A percentile compares a stretch with the other conserved stretches of the same genome.
These are phyloP conservation scores for Teunomyces atbi DNA, from an alignment of 805 yeast species.

Conservation along the genomic window DNA sequence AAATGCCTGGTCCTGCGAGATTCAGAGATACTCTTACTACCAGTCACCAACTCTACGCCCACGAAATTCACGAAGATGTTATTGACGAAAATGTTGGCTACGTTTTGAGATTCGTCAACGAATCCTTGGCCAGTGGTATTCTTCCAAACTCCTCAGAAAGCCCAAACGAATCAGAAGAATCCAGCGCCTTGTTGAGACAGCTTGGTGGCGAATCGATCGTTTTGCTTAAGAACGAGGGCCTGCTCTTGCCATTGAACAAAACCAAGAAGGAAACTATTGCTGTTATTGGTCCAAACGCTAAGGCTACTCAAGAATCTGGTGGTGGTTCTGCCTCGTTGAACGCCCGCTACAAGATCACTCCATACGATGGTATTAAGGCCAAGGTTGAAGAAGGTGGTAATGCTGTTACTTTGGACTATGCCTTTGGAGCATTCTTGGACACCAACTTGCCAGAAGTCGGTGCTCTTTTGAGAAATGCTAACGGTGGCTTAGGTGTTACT, in stretches of 20 bases:
- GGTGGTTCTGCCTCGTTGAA: slow-evolving; percentile 61
- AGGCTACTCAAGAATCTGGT: slow-evolving; percentile 49
- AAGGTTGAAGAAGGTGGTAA: slow-evolving; percentile 26
- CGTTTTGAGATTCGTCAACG: slow-evolving; percentile 48
- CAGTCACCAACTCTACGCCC: slow-evolving; percentile 40
- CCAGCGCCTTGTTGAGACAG: slow-evolving; percentile 10
- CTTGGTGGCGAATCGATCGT: slow-evolving; percentile 51
- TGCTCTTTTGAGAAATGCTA: slow-evolving; percentile 14
- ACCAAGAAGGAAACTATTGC: slow-evolving; percentile 34
- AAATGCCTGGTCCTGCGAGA: slow-evolving; percentile 64
- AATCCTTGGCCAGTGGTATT: slow-evolving; percentile 40
- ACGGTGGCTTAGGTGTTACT: slow-evolving; percentile 27
- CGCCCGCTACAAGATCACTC: slow-evolving; percentile 48
- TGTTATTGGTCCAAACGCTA: slow-evolving; percentile 62
- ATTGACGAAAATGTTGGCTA: slow-evolving; percentile 49
- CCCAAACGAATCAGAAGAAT: slow-evolving; percentile 41
- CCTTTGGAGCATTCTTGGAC: slow-evolving; percentile 36
- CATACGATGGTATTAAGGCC: slow-evolving; percentile 44
- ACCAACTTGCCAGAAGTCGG: slow-evolving; percentile 31
- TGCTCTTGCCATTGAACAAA: slow-evolving; percentile 45
- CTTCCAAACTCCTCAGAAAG: slow-evolving; percentile 34
- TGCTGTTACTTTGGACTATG: slow-evolving; percentile 21
- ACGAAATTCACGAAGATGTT: slow-evolving; percentile 38
- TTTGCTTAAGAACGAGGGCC: slow-evolving; percentile 51
- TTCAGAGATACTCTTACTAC: slow-evolving; percentile 43